Conservation (phyloP, 768 basidiomycete species). For the Sistotremastrum suecicum region DNA sequence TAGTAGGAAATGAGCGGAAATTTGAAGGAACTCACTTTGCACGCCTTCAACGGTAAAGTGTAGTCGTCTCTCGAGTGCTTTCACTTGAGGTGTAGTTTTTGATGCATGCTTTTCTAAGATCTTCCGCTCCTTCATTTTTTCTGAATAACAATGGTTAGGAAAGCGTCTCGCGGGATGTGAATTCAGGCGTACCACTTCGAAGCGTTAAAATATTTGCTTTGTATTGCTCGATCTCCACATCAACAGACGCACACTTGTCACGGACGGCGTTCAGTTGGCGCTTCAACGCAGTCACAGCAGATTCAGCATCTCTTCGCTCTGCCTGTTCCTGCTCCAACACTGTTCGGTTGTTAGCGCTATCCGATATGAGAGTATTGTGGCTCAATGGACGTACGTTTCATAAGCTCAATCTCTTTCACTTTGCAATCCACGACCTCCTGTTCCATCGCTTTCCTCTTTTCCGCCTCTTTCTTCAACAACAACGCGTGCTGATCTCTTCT, state of each 20-base stretch:
- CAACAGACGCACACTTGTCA: slow-evolving; percentile 43
- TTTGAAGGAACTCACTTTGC: slow-evolving; percentile 22
- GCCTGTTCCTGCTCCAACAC: slow-evolving; percentile 58
- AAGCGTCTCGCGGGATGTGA: background rate
- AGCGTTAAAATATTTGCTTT: slow-evolving; percentile 46
- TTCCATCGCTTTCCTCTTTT: slow-evolving; percentile 50
- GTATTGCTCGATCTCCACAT: slow-evolving; percentile 62
- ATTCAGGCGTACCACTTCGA: slow-evolving; percentile 37
- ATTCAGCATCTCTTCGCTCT: slow-evolving; percentile 57
- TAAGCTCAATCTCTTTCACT: slow-evolving; percentile 62
- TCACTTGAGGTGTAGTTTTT: slow-evolving; percentile 38
- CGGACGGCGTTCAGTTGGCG: slow-evolving; percentile 51
- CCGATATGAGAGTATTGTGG: background rate
- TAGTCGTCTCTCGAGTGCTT: slow-evolving; percentile 39
- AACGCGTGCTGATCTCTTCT: slow-evolving; percentile 44
- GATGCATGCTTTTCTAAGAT: slow-evolving; percentile 41
- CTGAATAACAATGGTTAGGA: slow-evolving; percentile 18
- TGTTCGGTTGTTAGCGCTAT: slow-evolving; percentile 11
- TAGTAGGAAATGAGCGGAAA: background rate
- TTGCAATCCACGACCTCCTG: slow-evolving; percentile 64
- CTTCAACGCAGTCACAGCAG: slow-evolving; percentile 42
- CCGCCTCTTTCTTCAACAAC: slow-evolving; percentile 47
- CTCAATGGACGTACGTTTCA: slow-evolving; percentile 40
- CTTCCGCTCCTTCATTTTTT: slow-evolving; percentile 52
- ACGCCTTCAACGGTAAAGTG: slow-evolving; percentile 69